These are phyloP conservation scores for Euptelea pleiosperma DNA, from an alignment of 164 flowering plant species.

Conservation along the genomic window DNA sequence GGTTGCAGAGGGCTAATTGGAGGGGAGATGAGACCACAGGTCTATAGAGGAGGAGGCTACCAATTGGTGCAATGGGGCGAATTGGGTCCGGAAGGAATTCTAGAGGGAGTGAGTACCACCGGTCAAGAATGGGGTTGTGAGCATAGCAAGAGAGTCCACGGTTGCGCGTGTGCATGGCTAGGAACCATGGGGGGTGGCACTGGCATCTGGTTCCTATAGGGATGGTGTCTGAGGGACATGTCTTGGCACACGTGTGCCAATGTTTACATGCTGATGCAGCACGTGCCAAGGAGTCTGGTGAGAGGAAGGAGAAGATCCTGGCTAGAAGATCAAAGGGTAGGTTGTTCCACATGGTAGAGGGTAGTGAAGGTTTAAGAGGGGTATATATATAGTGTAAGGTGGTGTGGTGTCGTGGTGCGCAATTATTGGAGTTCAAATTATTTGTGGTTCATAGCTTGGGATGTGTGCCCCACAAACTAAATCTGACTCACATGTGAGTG, in stretches of 20 bases:
- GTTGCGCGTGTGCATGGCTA: slow-evolving; percentile 40
- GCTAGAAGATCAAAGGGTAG: slow-evolving; percentile 56
- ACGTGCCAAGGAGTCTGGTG: slow-evolving; percentile 56
- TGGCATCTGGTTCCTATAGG: background rate
- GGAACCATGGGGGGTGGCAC: slow-evolving; percentile 45
- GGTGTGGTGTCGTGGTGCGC: background rate
- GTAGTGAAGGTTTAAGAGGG: slow-evolving; percentile 6
- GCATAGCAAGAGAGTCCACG: slow-evolving; percentile 28
- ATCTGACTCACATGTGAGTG: slow-evolving; percentile 14
- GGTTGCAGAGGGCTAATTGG: slow-evolving; percentile 43
- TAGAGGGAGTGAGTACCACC: slow-evolving; percentile 42
- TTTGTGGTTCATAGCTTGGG: slow-evolving; percentile 3
- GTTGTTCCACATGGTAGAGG: slow-evolving; percentile 49
- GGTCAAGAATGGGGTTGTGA: slow-evolving; percentile 32
- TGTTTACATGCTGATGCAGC: slow-evolving; percentile 44
- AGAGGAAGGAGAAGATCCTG: slow-evolving; percentile 59
- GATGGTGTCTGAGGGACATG: slow-evolving; percentile 3
- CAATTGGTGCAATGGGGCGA: slow-evolving; percentile 38
- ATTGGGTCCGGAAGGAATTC: slow-evolving; percentile 35
- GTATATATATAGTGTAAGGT: background rate
- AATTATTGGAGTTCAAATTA: slow-evolving; percentile 13
- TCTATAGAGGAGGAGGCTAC: slow-evolving; percentile 33
- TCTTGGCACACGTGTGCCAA: slow-evolving; percentile 42
- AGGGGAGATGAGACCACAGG: slow-evolving; percentile 18
- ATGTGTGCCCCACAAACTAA: background rate